Conservation (phyloP, 805 yeast genomes). For the Alloascoidea hylecoeti region DNA sequence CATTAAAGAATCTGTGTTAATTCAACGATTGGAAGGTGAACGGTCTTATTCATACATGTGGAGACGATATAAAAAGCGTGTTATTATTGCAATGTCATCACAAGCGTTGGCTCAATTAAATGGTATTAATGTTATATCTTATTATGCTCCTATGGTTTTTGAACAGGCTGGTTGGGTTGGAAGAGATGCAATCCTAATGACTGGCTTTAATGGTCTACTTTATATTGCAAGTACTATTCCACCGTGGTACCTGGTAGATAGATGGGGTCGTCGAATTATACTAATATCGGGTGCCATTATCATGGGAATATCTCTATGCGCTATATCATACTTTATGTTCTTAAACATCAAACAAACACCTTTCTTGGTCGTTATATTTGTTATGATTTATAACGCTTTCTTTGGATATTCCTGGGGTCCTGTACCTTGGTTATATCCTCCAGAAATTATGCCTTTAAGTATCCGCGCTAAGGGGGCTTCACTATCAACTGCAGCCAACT, state of each 20-base stretch:
- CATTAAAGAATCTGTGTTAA: conserved; percentile 67
- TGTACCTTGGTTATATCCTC: conserved; percentile 79
- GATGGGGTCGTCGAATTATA: conserved; percentile 87
- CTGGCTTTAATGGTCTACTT: conserved; percentile 60
- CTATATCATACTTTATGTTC: conserved; percentile 49
- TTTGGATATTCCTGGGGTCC: conserved; percentile 95
- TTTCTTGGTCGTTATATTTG: conserved; percentile 57
- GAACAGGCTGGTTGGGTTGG: conserved; percentile 95
- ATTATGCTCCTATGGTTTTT: conserved; percentile 87
- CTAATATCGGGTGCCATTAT: conserved; percentile 63
- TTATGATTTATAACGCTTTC: conserved; percentile 61
- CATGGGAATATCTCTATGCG: conserved; percentile 60
- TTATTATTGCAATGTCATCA: conserved; percentile 79
- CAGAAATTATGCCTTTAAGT: conserved; percentile 73
- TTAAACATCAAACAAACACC: conserved; percentile 43
- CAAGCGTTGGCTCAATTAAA: conserved; percentile 89
- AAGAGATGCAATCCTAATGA: conserved; percentile 76
- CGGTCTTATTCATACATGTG: conserved; percentile 63
- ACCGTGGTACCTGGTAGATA: conserved; percentile 84
- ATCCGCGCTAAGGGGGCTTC: conserved; percentile 88
- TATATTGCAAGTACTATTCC: conserved; percentile 61
- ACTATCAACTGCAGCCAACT: conserved; percentile 79
- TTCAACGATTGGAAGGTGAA: conserved; percentile 74
- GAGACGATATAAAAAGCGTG: conserved; percentile 58
- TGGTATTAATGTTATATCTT: conserved; percentile 86